Percentiles rank a stretch among this genome's conserved stretches.
These are phyloP conservation scores for Geosmithia flava DNA, from an alignment of 2,329 filamentous ascomycete species.

Conservation along the genomic window DNA sequence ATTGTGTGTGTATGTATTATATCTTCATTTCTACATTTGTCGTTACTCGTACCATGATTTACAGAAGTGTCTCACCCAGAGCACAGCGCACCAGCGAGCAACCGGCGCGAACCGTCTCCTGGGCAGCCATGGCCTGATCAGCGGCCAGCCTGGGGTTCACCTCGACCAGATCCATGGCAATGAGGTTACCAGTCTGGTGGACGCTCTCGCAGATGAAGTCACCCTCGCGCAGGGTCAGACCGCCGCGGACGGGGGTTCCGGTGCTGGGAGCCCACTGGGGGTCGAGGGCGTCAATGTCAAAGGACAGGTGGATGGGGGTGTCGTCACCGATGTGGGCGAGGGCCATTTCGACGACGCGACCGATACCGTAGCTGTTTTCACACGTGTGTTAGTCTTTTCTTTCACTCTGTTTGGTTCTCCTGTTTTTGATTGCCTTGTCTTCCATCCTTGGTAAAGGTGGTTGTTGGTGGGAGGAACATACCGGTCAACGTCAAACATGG, in stretches of 20 bases:
- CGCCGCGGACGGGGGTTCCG: constrained; percentile 86
- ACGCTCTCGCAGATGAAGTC: constrained; percentile 92
- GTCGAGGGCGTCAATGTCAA: constrained; percentile 93
- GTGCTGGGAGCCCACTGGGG: constrained; percentile 95
- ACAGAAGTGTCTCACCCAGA: constrained; percentile 82
- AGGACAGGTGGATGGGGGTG: constrained; percentile 92
- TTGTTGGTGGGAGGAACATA: too few species aligned
- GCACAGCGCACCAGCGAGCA: constrained; percentile 87
- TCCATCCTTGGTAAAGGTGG: too few species aligned
- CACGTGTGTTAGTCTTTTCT: background rate
- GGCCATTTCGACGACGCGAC: constrained; percentile 96
- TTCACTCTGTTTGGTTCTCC: background rate
- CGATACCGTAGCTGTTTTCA: constrained; percentile 71
- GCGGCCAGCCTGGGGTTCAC: constrained; percentile 63
- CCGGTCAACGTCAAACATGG: constrained; percentile 96
- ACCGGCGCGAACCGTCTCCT: constrained; percentile 80
- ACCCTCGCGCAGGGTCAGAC: constrained; percentile 84
- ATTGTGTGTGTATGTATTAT: too few species aligned
- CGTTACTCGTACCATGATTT: constrained; percentile 1
- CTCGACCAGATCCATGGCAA: constrained; percentile 74
- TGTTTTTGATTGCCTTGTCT: background rate
- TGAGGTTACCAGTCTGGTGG: constrained; percentile 64
- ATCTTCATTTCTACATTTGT: background rate
- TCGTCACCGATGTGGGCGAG: constrained; percentile 87
- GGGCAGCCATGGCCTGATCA: constrained; percentile 49